Conservation (phyloP, 768 basidiomycete species). For the Dictyophora rubrovolvata region DNA sequence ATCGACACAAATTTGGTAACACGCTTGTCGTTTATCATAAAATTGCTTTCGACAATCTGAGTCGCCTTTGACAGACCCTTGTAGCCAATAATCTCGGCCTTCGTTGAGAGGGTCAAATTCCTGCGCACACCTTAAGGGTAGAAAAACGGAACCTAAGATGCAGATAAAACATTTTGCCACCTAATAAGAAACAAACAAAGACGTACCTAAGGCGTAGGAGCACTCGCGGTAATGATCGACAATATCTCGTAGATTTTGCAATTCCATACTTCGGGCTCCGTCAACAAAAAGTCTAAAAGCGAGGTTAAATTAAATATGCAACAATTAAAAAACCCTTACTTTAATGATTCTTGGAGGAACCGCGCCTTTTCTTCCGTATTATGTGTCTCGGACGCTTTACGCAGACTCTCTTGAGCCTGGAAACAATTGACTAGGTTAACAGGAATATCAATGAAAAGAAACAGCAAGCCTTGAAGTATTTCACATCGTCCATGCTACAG, state of each 20-base stretch:
- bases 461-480: constrained; percentile 77
- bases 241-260: constrained; percentile 77
- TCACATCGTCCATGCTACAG: constrained; percentile 96
- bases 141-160: constrained; percentile 62
- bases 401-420: constrained; percentile 87
- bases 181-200: not conserved
- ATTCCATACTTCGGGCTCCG: constrained; percentile 74
- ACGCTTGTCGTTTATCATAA: constrained; percentile 54
- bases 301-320: constrained; percentile 1
- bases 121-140: constrained; percentile 77
- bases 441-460: constrained; percentile 2
- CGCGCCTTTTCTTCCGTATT: constrained; percentile 67
- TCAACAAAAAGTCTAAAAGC: constrained; percentile 69
- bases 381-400: constrained; percentile 76
- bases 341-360: constrained; percentile 75
- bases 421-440: not conserved
- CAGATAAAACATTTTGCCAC: not conserved
- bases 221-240: constrained; percentile 84
- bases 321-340: constrained; percentile 36
- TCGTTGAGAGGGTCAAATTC: constrained; percentile 66
- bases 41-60: constrained; percentile 50
- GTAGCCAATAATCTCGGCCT: constrained; percentile 69
- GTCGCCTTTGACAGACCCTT: constrained; percentile 39
- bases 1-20: constrained; percentile 78
- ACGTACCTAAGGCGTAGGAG: constrained; percentile 68